phyloP scores from a whole-genome alignment of 495 filamentous ascomycete species.

The Talaromyces ruber region DNA sequence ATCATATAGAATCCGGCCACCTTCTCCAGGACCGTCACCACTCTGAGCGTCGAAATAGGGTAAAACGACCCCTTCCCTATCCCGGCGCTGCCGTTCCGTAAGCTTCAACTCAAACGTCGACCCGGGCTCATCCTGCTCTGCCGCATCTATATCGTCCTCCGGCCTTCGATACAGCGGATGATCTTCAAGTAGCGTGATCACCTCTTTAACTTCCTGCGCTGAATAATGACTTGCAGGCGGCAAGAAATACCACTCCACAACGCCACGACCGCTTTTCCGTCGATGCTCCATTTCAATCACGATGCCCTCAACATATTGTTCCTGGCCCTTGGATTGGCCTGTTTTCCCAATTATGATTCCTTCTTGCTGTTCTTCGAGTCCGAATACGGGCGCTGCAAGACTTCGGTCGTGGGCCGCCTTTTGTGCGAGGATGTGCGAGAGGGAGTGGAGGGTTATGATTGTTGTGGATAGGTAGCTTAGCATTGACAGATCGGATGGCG shows the following conservation, averaged over 20 bases:
- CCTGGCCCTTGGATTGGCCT: slow-evolving; percentile 34
- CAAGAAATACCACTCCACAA: slow-evolving; percentile 71
- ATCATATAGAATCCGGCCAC: slow-evolving; percentile 88
- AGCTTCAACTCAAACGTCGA: slow-evolving; percentile 78
- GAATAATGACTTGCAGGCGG: slow-evolving; percentile 31
- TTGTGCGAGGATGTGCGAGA: slow-evolving; percentile 59
- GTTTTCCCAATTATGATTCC: slow-evolving; percentile 57
- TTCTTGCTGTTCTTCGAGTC: slow-evolving; percentile 64
- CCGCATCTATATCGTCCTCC: slow-evolving; percentile 21
- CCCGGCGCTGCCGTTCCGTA: slow-evolving; percentile 80
- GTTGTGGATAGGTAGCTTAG: slow-evolving; percentile 62
- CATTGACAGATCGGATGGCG: slow-evolving; percentile 53
- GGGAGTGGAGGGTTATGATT: slow-evolving; percentile 50
- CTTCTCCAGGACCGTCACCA: slow-evolving; percentile 66
- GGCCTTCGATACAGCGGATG: slow-evolving; percentile 58
- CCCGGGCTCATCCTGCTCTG: slow-evolving; percentile 42
- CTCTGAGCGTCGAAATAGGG: slow-evolving; percentile 95
- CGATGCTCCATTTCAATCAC: slow-evolving; percentile 84
- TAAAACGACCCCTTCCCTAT: slow-evolving; percentile 79
- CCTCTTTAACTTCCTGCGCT: slow-evolving; percentile 29
- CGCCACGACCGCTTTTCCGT: slow-evolving; percentile 66
- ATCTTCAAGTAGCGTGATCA: slow-evolving; percentile 66
- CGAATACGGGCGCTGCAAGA: slow-evolving; percentile 62
- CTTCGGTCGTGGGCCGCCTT: slow-evolving; percentile 64
- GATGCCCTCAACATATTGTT: slow-evolving; percentile 42